Evolutionary conservation across 495 filamentous ascomycete species (phyloP).

Genomic region (Penicillium daleae): DNA sequence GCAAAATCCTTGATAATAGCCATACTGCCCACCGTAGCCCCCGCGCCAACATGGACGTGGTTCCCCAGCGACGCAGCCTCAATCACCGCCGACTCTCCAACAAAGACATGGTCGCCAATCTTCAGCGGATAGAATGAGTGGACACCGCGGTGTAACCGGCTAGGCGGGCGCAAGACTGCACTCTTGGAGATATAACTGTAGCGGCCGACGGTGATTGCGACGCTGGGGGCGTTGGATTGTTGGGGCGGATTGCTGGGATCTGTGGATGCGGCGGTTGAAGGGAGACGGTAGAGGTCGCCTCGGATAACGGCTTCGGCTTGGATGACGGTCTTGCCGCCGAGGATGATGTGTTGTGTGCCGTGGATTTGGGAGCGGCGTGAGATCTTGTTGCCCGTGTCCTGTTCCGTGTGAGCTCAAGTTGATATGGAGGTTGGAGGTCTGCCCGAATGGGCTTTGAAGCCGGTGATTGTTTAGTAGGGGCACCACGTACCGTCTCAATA

Average conservation of each 20-base stretch:
- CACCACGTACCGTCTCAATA: constrained; percentile 80
- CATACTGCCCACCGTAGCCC: constrained; percentile 77
- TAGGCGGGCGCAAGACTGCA: constrained; percentile 76
- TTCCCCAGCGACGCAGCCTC: constrained; percentile 78
- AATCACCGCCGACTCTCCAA: constrained; percentile 72
- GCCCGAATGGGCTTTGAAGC: background rate
- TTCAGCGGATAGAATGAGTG: constrained; percentile 80
- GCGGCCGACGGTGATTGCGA: constrained; percentile 79
- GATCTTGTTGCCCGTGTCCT: constrained; percentile 99
- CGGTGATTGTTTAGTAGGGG: background rate
- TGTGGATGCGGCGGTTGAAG: constrained; percentile 35
- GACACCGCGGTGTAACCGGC: constrained; percentile 61
- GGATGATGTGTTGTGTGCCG: constrained; percentile 95
- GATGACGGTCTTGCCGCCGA: constrained; percentile 94
- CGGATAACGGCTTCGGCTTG: constrained; percentile 89
- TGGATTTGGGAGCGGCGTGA: constrained; percentile 86
- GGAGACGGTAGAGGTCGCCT: constrained; percentile 74
- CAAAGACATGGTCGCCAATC: constrained; percentile 90
- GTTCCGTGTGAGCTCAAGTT: constrained; percentile 15
- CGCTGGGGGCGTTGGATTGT: constrained; percentile 35
- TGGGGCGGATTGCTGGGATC: constrained; percentile 26
- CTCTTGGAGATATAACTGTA: constrained; percentile 83
- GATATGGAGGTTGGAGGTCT: background rate
- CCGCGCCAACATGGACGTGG: constrained; percentile 80
- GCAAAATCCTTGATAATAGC: constrained; percentile 90